These are phyloP conservation scores for Aquilaria agallochum DNA, from an alignment of 441 rosid genomes.

Conservation along the genomic window DNA sequence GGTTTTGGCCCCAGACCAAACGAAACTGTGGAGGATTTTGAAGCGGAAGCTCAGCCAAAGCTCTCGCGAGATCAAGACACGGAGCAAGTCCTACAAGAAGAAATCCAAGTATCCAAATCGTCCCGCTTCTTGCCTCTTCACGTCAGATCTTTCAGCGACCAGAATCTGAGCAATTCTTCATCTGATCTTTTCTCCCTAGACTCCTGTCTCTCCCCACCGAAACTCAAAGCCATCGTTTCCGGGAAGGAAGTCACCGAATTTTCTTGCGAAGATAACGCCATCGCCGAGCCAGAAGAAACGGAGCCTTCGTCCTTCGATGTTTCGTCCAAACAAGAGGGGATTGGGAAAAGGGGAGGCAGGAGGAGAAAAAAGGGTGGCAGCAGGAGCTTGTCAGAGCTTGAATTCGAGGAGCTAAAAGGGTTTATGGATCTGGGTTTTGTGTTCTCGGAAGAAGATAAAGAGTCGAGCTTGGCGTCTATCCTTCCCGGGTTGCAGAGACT, in stretches of 20 bases:
- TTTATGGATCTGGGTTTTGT: constrained; percentile 72
- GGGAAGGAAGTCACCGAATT: constrained; percentile 38
- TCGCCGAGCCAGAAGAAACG: too few species aligned
- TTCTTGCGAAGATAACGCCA: neutral
- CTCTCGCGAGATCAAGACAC: constrained; percentile 1
- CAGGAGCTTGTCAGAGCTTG: constrained; percentile 57
- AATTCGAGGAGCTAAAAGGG: constrained; percentile 58
- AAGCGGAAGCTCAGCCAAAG: neutral
- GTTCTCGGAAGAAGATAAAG: constrained; percentile 56
- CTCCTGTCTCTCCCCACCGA: constrained; percentile 34
- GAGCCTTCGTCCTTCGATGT: too few species aligned
- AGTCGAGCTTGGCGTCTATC: constrained; percentile 40
- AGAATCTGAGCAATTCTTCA: constrained; percentile 23
- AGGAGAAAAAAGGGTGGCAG: constrained; percentile 18
- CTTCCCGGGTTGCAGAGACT: constrained; percentile 55
- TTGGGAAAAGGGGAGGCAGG: constrained; percentile 6
- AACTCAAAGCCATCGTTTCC: constrained; percentile 46
- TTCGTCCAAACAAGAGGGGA: constrained; percentile 10
- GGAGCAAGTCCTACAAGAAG: constrained; percentile 14
- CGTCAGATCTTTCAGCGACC: constrained; percentile 49
- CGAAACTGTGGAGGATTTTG: neutral
- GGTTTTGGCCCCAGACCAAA: constrained; percentile 11
- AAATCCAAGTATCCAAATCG: constrained; percentile 13
- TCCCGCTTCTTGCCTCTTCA: constrained; percentile 21
- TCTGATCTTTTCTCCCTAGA: constrained; percentile 32